Evolutionary conservation across 1,139 yeast genomes (phyloP), one percentile per base, ranked within the genome.

Genomic region (Nakaseomyces kungkrabaensis): DNA sequence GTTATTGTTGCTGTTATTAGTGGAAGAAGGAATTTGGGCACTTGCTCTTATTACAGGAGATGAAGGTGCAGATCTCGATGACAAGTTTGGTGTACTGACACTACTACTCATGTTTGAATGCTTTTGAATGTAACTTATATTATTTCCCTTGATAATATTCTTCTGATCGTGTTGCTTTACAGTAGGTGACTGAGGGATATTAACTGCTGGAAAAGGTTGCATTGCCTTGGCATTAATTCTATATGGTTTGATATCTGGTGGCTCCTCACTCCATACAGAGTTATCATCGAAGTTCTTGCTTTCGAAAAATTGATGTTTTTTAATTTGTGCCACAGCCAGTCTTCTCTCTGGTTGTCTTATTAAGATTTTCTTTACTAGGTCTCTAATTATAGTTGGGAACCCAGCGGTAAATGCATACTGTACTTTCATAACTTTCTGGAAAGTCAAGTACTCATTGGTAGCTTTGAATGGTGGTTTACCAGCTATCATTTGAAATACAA

Each of bases 401-500:
- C 84, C 84, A 0, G 89, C 85, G 22, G 88, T 81, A 61, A 85
- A 87, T 3, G 85, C 76, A 67, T 79, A 92, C 54, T 88, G 92
- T 36, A 83, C 75, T 59, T 81, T 81, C 56, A 87, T 84, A 57
- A 90, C 87, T 62, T 88, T 88, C 62, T 92, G 97, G 67, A 92
- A 90, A 0, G 96, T 90, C 52, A 86, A 73, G 62, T 88, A 92
- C 67, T 92, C 97, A 50, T 94, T 90, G 24, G 83, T 72, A 0
- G 95, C 97, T 63, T 89, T 90, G 70, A 90, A 90, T 10, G 98
- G 97, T 0, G 97, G 97, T 47, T 77, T 76, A 1, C 97, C 97
- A 29, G 92, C 86, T 59, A 90, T 83, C 76, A 90, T 81, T 67
- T 92, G 97, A 66, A 79, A 90, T 27, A 90, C 67, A 24, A 92